Base-by-base conservation (phyloP, 352 stramenopile genomes). In the Globisporangium rhizosaccharum region DNA sequence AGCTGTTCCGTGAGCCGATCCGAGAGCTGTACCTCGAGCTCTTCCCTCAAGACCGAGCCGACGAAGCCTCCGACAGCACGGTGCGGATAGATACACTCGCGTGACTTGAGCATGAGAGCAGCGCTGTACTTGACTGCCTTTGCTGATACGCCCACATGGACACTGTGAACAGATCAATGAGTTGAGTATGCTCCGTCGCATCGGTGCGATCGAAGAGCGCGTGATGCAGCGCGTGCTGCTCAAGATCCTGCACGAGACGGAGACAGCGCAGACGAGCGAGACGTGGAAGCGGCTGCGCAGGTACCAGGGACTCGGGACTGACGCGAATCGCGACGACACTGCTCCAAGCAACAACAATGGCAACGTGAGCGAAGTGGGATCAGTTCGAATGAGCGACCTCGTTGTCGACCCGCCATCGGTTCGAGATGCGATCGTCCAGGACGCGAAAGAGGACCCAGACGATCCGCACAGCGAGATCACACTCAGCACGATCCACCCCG, bases 201-300 rank as follows among this genome's bases (percentile, higher is more conserved):
- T 89, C 25, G 79, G 79, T 1, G 59, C 68, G 7, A 82, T 87
- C 37, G 75, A 87, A 55, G 77, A 87, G 58, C 76, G 79, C 5
- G 62, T 73, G 20, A 89, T 86, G 77, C 79, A 85, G 64, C 77
- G 79, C 23, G 68, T 89, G 28, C 70, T 88, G 45, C 56, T 64
- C 14, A 87, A 86, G 59, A 82, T 86, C 17, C 67, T 82, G 17
- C 59, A 68, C 15, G 79, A 88, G 59, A 74, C 60, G 2, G 71
- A 83, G 12, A 23, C 63, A 1, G 50, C 53, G 1, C 10, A 57
- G 12, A 57, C 33, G 8, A 86, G 75, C 49, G 78, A 88, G 23
- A 86, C 78, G 0, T 63, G 85, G 44, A 53, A 49, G 48, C 72
- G 78, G 12, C 56, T 88, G 25, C 72, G 71, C 37, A 66, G 71